Conservation (phyloP, 768 basidiomycete species). For the Sarcomyxa edulis region DNA sequence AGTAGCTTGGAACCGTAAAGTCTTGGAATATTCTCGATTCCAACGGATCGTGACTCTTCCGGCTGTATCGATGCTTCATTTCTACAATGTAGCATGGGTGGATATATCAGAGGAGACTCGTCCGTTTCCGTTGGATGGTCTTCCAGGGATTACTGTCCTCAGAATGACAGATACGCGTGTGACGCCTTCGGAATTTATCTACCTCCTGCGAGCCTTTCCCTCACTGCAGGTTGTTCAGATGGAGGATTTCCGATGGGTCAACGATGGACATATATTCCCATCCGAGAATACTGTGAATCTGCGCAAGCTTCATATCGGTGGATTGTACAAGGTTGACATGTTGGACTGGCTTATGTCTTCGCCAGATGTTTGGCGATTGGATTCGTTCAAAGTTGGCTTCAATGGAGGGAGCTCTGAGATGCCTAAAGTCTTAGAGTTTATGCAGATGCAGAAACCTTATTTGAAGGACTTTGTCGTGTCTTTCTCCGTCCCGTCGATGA, state of each 20-base stretch:
- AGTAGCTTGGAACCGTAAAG: not conserved
- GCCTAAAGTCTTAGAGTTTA: not conserved
- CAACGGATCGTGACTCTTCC: not conserved
- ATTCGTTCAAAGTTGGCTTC: not conserved
- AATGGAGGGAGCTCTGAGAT: not conserved
- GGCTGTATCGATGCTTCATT: not conserved
- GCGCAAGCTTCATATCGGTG: no score
- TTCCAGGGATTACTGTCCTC: not conserved
- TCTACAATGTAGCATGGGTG: not conserved
- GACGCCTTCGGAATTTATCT: not conserved
- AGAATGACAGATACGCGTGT: not conserved
- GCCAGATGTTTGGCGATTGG: not conserved
- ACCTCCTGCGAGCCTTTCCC: not conserved
- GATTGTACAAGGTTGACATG: not conserved
- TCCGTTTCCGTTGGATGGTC: not conserved
- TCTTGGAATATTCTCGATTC: not conserved
- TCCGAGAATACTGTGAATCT: no score
- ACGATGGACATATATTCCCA: no score
- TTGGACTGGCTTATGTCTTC: not conserved
- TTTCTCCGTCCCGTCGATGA: not conserved
- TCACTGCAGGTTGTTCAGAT: not conserved
- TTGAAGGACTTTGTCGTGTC: not conserved
- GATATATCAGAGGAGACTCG: not conserved
- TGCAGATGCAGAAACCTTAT: not conserved
- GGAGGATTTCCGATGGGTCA: conserved; percentile 1